A percentile compares a stretch with the other conserved stretches of the same genome.
These are phyloP conservation scores for Trichoderma citrinoviride DNA, from an alignment of 2,329 filamentous ascomycete genomes.

Conservation along the genomic window DNA sequence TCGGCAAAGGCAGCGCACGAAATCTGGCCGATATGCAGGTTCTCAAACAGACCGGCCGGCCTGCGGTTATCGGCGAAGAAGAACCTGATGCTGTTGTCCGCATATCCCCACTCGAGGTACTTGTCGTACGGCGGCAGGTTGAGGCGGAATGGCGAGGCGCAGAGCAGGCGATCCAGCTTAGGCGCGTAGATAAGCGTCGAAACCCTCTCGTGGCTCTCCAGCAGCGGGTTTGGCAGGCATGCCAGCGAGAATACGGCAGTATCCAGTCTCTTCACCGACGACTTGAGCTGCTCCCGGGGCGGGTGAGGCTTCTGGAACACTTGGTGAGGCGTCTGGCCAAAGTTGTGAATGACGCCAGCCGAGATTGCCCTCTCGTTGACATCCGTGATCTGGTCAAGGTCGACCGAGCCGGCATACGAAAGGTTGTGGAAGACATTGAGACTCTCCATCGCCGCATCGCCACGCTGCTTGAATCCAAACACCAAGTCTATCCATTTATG, in stretches of 20 bases:
- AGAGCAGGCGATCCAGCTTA: constrained; percentile 79
- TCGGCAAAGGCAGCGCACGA: constrained; percentile 82
- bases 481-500: constrained; percentile 96
- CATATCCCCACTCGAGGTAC: constrained; percentile 94
- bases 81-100: constrained; percentile 89
- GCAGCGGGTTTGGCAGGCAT: constrained; percentile 72
- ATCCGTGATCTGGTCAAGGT: constrained; percentile 87
- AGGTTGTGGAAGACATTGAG: constrained; percentile 95
- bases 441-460: constrained; percentile 85
- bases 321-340: constrained; percentile 95
- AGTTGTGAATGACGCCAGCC: constrained; percentile 97
- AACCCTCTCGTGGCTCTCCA: constrained; percentile 76
- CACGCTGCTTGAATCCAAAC: constrained; percentile 90
- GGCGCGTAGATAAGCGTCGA: constrained; percentile 73
- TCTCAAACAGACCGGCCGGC: constrained; percentile 84
- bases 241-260: constrained; percentile 72
- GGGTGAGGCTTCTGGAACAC: constrained; percentile 83
- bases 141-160: constrained; percentile 77
- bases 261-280: constrained; percentile 70
- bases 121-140: constrained; percentile 92
- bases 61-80: constrained; percentile 81
- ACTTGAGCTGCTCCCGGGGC: constrained; percentile 65
- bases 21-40: constrained; percentile 87
- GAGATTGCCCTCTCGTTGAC: constrained; percentile 82
- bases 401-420: constrained; percentile 90